Conservation (phyloP, 768 basidiomycete genomes). For the Lentinula edodes region DNA sequence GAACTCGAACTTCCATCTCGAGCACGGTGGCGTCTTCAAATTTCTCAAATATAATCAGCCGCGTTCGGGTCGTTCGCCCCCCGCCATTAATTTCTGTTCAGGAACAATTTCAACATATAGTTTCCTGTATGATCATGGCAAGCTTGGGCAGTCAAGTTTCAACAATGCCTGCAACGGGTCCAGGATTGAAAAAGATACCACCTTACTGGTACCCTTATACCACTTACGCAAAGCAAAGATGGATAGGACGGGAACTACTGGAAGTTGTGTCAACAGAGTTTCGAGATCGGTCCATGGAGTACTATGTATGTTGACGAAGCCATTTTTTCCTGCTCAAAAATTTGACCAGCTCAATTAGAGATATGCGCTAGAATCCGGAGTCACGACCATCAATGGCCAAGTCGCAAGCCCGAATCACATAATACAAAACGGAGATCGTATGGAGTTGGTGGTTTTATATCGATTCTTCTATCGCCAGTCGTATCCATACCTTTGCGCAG, state of each 20-base stretch:
- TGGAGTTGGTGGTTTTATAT: constrained; percentile 57
- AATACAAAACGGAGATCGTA: constrained; percentile 80
- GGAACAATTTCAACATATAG: constrained; percentile 4
- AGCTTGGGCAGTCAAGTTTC: background rate
- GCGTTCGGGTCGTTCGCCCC: constrained; percentile 4
- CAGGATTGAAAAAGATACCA: constrained; percentile 9
- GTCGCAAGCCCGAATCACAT: constrained; percentile 76
- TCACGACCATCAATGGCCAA: constrained; percentile 93
- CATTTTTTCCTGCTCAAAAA: background rate
- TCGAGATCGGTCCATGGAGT: constrained; percentile 89
- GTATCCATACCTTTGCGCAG: constrained; percentile 29
- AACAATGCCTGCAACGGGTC: background rate
- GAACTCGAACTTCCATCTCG: background rate
- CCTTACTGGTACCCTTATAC: constrained; percentile 69
- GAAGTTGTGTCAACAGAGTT: constrained; percentile 95
- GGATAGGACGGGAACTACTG: constrained; percentile 81
- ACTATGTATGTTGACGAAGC: constrained; percentile 65
- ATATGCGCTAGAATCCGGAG: constrained; percentile 71
- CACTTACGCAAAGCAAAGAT: constrained; percentile 89
- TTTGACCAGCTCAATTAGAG: constrained; percentile 11
- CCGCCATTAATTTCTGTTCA: background rate
- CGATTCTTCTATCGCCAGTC: background rate
- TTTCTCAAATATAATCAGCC: constrained; percentile 1
- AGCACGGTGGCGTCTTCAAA: background rate
- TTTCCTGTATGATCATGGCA: constrained; percentile 4